These are phyloP conservation scores for Exidia glandulosa DNA, from an alignment of 768 basidiomycete species.

Conservation along the genomic window DNA sequence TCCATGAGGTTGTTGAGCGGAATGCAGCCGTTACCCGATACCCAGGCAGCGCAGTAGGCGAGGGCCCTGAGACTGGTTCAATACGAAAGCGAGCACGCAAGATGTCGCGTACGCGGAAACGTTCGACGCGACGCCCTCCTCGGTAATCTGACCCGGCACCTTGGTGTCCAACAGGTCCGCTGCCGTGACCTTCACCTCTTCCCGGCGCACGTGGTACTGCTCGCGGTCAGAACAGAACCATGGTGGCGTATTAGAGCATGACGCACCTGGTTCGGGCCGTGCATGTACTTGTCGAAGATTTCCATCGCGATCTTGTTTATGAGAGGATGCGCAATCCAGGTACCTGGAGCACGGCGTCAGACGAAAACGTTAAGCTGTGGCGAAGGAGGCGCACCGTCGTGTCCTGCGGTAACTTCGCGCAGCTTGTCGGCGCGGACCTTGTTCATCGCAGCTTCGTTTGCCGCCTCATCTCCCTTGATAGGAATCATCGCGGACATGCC, in stretches of 20 bases:
- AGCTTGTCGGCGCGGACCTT: slow-evolving; percentile 94
- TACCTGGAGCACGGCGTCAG: slow-evolving; percentile 18
- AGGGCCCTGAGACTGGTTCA: slow-evolving; percentile 31
- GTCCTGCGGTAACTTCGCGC: slow-evolving; percentile 89
- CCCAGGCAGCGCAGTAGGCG: slow-evolving; percentile 91
- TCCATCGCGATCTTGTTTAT: slow-evolving; percentile 84
- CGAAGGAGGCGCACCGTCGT: slow-evolving; percentile 42
- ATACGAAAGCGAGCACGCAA: neutral
- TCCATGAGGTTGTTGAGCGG: slow-evolving; percentile 96
- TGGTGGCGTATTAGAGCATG: neutral
- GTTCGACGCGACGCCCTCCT: slow-evolving; percentile 78
- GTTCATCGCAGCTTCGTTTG: slow-evolving; percentile 87
- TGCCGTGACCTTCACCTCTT: slow-evolving; percentile 82
- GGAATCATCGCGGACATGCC: slow-evolving; percentile 99
- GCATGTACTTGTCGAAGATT: slow-evolving; percentile 90
- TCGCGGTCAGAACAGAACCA: neutral
- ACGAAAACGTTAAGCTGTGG: neutral
- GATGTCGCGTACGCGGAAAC: slow-evolving; percentile 41
- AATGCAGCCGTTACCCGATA: slow-evolving; percentile 94
- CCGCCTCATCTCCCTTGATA: slow-evolving; percentile 87
- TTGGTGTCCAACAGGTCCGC: slow-evolving; percentile 75
- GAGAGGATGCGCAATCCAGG: slow-evolving; percentile 98
- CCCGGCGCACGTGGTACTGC: slow-evolving; percentile 84
- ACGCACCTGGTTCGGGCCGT: slow-evolving; percentile 86
- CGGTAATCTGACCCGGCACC: slow-evolving; percentile 82